Conservation (phyloP, 2,329 filamentous ascomycete species). For the Beauveria scarabaeidicola region DNA sequence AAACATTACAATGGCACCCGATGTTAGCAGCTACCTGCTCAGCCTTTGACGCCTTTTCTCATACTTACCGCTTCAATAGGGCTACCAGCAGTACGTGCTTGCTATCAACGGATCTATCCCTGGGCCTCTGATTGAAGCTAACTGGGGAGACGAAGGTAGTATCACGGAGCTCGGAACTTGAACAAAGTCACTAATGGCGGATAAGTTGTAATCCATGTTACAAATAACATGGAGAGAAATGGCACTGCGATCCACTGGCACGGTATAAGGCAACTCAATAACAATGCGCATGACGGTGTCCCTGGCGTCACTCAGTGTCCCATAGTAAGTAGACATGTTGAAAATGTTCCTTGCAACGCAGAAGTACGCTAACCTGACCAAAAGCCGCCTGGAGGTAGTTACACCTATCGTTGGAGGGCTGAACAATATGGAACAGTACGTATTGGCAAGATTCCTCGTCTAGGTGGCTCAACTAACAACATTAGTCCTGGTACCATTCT, state of each 20-base stretch:
- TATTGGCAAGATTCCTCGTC: not conserved
- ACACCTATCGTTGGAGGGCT: conserved; percentile 50
- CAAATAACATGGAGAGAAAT: conserved; percentile 47
- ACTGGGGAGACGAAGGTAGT: conserved; percentile 35
- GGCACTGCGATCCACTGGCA: conserved; percentile 57
- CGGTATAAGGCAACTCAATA: conserved; percentile 49
- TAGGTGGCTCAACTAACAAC: not conserved
- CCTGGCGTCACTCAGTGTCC: conserved; percentile 41
- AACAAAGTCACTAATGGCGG: not conserved
- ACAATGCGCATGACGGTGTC: conserved; percentile 49
- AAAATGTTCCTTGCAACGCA: not conserved
- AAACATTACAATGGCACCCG: conserved; percentile 33
- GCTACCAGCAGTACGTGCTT: conserved; percentile 30
- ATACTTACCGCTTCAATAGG: conserved; percentile 14
- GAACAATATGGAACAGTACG: conserved; percentile 38
- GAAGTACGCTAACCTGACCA: not conserved
- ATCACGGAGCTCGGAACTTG: no score
- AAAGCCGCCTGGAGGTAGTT: conserved; percentile 36
- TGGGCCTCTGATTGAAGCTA: conserved; percentile 47
- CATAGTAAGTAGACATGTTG: conserved; percentile 18
- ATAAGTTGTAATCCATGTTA: conserved; percentile 31
- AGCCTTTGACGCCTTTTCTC: not conserved
- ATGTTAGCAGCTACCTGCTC: conserved; percentile 18
- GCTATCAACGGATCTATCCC: conserved; percentile 51
- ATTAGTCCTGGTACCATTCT: conserved; percentile 47